Percentiles rank a stretch among this genome's conserved stretches.
phyloP scores from a whole-genome alignment of 257 asterid species.

The Solanum chiquidenum region DNA sequence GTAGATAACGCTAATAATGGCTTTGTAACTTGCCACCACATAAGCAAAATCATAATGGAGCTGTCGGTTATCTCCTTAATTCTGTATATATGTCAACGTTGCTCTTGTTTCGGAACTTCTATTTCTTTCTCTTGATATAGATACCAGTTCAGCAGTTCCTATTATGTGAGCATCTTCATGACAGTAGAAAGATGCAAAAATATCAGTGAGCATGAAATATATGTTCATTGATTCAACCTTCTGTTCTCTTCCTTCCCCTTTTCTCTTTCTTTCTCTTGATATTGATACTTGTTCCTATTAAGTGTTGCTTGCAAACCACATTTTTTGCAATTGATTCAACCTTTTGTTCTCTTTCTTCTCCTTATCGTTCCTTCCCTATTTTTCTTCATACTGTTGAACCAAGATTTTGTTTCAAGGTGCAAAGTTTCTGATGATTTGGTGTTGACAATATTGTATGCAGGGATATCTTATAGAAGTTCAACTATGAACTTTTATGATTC shows the following conservation, averaged over 20 bases:
- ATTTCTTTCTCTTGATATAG: no score
- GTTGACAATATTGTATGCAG: constrained; percentile 10
- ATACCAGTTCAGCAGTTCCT: no score
- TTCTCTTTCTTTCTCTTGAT: no score
- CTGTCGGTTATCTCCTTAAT: no score
- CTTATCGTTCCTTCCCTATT: not conserved
- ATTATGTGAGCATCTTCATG: not conserved
- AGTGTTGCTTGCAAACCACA: not conserved
- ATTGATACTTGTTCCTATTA: no score
- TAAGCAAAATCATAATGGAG: no score
- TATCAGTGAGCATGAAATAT: not conserved
- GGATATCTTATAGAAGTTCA: constrained; percentile 23
- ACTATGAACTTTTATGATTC: constrained; percentile 5
- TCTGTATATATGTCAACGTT: no score
- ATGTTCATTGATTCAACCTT: not conserved
- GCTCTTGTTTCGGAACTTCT: no score
- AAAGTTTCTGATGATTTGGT: not conserved
- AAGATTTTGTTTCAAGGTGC: not conserved
- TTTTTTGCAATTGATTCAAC: not conserved
- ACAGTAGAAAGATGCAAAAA: not conserved
- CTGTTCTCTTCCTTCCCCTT: no score
- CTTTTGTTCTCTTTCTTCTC: not conserved
- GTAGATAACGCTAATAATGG: no score
- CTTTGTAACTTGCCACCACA: no score
- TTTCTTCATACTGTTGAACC: not conserved